Evolutionary conservation across 192 early-diverging fungal species (phyloP).

Genomic region (Linnemannia exigua): DNA sequence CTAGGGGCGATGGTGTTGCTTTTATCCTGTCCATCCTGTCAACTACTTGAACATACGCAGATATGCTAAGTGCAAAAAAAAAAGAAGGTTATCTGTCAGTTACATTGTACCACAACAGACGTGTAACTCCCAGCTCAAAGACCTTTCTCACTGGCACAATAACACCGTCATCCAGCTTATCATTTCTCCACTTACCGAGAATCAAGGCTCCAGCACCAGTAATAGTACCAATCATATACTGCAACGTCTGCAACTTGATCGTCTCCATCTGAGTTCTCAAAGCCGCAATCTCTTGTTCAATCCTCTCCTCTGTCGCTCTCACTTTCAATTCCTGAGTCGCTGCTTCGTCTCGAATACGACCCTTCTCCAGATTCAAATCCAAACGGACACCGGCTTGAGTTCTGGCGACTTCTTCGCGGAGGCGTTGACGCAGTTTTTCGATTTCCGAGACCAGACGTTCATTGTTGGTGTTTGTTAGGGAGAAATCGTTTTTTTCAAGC

Average conservation of each 20-base stretch:
- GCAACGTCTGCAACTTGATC: slow-evolving; percentile 86
- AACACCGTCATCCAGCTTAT: too few relatives aligned
- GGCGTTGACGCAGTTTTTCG: slow-evolving; percentile 85
- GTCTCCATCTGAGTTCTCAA: slow-evolving; percentile 90
- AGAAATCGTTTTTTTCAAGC: slow-evolving; percentile 92
- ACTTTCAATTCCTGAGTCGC: slow-evolving; percentile 87
- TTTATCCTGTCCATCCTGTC: not conserved
- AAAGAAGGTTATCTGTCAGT: not conserved
- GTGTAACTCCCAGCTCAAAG: too few relatives aligned
- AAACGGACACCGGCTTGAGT: slow-evolving; percentile 88
- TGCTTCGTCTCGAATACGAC: slow-evolving; percentile 88
- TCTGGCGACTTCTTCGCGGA: slow-evolving; percentile 86
- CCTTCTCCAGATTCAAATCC: slow-evolving; percentile 93
- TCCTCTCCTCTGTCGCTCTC: slow-evolving; percentile 86
- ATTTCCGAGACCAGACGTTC: slow-evolving; percentile 84
- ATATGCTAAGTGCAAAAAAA: slow-evolving; percentile 54
- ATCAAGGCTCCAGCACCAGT: slow-evolving; percentile 88
- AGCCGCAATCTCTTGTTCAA: slow-evolving; percentile 89
- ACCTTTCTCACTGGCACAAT: too few relatives aligned
- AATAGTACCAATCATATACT: slow-evolving; percentile 88
- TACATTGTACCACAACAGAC: too few relatives aligned
- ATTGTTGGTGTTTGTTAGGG: slow-evolving; percentile 85
- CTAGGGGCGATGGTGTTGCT: not conserved
- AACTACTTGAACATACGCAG: slow-evolving; percentile 70
- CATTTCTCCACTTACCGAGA: slow-evolving; percentile 62